Evolutionary conservation across 495 filamentous ascomycete genomes (phyloP).

Genomic region (Neurospora terricola): DNA sequence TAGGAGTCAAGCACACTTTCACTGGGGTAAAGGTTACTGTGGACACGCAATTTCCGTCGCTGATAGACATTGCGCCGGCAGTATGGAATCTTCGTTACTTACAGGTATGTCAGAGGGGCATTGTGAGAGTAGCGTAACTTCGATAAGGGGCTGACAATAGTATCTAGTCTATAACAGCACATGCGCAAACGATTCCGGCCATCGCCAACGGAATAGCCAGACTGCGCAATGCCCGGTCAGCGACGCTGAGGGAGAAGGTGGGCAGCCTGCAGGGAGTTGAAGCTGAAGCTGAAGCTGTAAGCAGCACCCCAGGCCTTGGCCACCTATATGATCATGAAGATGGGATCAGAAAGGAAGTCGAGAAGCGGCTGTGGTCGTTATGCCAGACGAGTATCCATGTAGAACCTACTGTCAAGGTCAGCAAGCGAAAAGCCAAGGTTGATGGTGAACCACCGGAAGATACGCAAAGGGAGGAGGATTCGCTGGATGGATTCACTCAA

Average conservation of each 20-base stretch:
- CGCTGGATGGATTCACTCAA: not conserved
- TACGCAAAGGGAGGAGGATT: not conserved
- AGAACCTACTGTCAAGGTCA: slow-evolving; percentile 2
- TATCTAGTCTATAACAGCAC: slow-evolving; percentile 13
- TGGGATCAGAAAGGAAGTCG: not conserved
- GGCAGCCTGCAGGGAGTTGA: not conserved
- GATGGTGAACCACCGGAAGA: not conserved
- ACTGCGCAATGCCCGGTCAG: slow-evolving; percentile 13
- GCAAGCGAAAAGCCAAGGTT: not conserved
- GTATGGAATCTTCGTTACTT: slow-evolving; percentile 37
- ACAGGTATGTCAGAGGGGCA: slow-evolving; percentile 15
- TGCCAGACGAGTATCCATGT: slow-evolving; percentile 18
- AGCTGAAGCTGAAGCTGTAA: not conserved
- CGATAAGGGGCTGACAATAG: not conserved
- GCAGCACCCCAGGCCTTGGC: not conserved
- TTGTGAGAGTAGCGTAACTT: not conserved
- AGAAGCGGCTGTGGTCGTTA: slow-evolving; percentile 12
- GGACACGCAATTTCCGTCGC: slow-evolving; percentile 11
- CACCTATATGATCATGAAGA: not conserved
- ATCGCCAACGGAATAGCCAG: slow-evolving; percentile 16
- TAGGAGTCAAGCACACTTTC: slow-evolving; percentile 19
- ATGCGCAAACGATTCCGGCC: slow-evolving; percentile 13
- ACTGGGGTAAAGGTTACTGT: slow-evolving; percentile 15
- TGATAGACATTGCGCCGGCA: slow-evolving; percentile 35
- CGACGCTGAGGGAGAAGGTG: slow-evolving; percentile 16